Evolutionary conservation across 2,329 filamentous ascomycete species (phyloP), one percentile per base, ranked within the genome.

Genomic region (Calonectria montana): DNA sequence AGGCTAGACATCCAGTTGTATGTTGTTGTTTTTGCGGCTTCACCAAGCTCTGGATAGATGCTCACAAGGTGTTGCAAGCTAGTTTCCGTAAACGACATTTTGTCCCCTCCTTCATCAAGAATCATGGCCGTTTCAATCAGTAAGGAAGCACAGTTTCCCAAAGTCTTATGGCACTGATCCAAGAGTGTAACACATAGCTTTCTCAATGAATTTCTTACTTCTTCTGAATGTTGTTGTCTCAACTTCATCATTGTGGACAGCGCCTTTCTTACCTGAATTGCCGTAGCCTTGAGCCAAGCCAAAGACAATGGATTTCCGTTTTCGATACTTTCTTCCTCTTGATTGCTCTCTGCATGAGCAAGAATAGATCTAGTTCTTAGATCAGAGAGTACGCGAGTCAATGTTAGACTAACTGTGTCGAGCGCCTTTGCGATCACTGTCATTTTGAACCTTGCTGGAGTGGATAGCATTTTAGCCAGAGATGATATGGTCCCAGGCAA

Each of bases 401-500:
- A 81, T 2, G 92, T 85, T 12, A 85, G 73, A 45, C 85, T 87
- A 13, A 97, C 83, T 0, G 91, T 86, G 9, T 89, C 84, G 9
- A 97, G 80, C 21, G 90, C 90, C 67, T 85, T 85, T 27, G 92
- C 84, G 8, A 98, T 85, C 0, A 97, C 89, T 47, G 88, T 82
- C 1, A 81, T 82, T 76, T 88, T 91, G 53, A 87, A 84, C 13
- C 89, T 88, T 47, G 89, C 90, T 0, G 92, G 93, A 0, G 91
- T 91, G 5, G 93, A 92, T 63, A 97, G 84, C 0, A 95, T 86
- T 78, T 93, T 96, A 2, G 93, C 92, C 27, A 99, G 85, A 1
- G 92, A 91, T 3, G 97, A 98, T 0, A 98, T 90, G 0, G 94
- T 94, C 12, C 96, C 95, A 0, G 97, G 97, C 48, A 98, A 87